A percentile compares a stretch with the other conserved stretches of the same genome.
phyloP scores from a whole-genome alignment of 2,329 filamentous ascomycete genomes.

The Beauveria medogensis region DNA sequence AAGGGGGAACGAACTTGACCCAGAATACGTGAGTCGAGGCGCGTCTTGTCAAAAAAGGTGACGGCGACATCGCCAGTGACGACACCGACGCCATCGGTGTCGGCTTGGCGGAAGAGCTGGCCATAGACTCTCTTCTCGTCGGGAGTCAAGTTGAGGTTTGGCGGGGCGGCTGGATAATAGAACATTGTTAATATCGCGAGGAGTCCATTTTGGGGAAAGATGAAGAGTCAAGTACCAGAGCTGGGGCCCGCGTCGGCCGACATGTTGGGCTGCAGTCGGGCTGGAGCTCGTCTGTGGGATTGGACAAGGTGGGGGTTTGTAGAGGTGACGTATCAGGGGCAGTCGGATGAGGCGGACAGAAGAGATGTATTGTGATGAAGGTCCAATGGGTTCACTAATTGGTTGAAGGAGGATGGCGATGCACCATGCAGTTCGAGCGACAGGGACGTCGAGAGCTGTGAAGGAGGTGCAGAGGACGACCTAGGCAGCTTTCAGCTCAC shows the following conservation, averaged over 20 bases:
- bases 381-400: neutral
- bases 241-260: slow-evolving; percentile 10
- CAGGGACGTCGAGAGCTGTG: neutral
- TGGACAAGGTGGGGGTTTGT: neutral
- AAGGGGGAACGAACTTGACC: slow-evolving; percentile 57
- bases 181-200: neutral
- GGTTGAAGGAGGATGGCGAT: neutral
- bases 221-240: slow-evolving; percentile 5
- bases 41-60: slow-evolving; percentile 96
- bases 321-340: neutral
- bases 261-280: slow-evolving; percentile 8
- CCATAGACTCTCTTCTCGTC: slow-evolving; percentile 94
- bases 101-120: slow-evolving; percentile 86
- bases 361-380: neutral
- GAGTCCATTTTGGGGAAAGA: neutral
- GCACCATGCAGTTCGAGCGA: slow-evolving; percentile 8
- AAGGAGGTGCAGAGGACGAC: neutral
- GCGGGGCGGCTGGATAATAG: slow-evolving; percentile 34
- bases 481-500: neutral
- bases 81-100: slow-evolving; percentile 84
- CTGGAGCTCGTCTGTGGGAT: neutral
- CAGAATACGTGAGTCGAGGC: slow-evolving; percentile 73
- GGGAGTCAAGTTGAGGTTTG: slow-evolving; percentile 74
- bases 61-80: slow-evolving; percentile 95
- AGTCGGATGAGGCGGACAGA: neutral